A percentile compares a stretch with the other conserved stretches of the same genome.
These are phyloP conservation scores for Psilocybe cubensis DNA, from an alignment of 768 basidiomycete species.

Conservation along the genomic window DNA sequence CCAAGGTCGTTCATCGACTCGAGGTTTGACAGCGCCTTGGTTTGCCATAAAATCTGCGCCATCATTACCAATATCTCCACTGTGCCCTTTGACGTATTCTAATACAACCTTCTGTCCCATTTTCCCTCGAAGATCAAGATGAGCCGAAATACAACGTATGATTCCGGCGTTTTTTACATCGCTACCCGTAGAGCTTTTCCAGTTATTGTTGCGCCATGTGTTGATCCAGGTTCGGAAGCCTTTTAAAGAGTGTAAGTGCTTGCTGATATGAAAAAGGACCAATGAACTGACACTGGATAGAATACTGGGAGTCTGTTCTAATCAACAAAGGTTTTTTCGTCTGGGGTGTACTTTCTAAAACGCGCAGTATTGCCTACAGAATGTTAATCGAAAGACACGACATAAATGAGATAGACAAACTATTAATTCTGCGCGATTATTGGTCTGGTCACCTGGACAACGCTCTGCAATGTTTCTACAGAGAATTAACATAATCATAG, in stretches of 20 bases:
- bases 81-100: slow-evolving; percentile 79
- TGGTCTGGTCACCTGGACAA: slow-evolving; percentile 83
- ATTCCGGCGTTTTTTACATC: slow-evolving; percentile 75
- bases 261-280: not conserved
- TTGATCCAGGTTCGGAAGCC: slow-evolving; percentile 72
- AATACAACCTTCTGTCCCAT: slow-evolving; percentile 62
- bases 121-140: slow-evolving; percentile 55
- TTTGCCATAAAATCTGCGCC: slow-evolving; percentile 80
- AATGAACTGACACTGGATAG: slow-evolving; percentile 65
- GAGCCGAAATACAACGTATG: slow-evolving; percentile 70
- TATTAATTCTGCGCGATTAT: slow-evolving; percentile 88
- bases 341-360: slow-evolving; percentile 73
- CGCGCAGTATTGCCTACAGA: slow-evolving; percentile 78
- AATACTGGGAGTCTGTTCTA: slow-evolving; percentile 86
- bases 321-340: slow-evolving; percentile 64
- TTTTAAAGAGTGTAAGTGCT: slow-evolving; percentile 30
- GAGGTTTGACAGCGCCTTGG: slow-evolving; percentile 47
- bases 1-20: slow-evolving; percentile 64
- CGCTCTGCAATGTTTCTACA: slow-evolving; percentile 80
- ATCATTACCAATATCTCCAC: slow-evolving; percentile 82
- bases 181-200: slow-evolving; percentile 45
- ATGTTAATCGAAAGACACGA: not conserved
- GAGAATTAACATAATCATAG: not conserved
- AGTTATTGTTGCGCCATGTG: slow-evolving; percentile 65
- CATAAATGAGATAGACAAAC: slow-evolving; percentile 42